Conservation (phyloP, 2,329 filamentous ascomycete species). For the Pseudovirgaria hyperparasitica region DNA sequence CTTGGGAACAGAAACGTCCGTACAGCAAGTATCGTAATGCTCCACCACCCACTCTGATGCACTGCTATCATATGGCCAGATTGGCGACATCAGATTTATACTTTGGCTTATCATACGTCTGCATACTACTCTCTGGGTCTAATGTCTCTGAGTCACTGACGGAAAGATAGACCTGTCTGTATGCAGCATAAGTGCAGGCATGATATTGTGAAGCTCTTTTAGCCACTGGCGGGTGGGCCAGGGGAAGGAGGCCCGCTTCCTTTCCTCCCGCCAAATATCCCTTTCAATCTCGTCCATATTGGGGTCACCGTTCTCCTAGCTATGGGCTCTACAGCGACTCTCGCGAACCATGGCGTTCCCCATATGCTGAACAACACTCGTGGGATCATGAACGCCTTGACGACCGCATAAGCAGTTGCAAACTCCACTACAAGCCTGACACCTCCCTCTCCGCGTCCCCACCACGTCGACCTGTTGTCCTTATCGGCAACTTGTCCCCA, state of each 20-base stretch:
- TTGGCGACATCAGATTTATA: too few species aligned
- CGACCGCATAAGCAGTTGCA: slow-evolving; percentile 81
- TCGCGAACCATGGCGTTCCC: slow-evolving; percentile 87
- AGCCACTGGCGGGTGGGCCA: background rate
- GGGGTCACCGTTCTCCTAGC: slow-evolving; percentile 21
- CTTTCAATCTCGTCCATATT: slow-evolving; percentile 18
- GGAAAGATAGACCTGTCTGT: too few species aligned
- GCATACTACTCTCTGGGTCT: too few species aligned
- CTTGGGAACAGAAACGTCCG: too few species aligned
- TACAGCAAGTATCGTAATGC: too few species aligned
- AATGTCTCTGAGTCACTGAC: too few species aligned
- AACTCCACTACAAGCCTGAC: slow-evolving; percentile 51
- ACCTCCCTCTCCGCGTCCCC: slow-evolving; percentile 29
- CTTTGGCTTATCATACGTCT: too few species aligned
- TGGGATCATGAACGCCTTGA: slow-evolving; percentile 69
- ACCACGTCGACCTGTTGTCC: slow-evolving; percentile 22
- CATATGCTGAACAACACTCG: slow-evolving; percentile 69
- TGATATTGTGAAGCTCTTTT: too few species aligned
- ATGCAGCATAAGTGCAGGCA: too few species aligned
- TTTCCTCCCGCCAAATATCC: slow-evolving; percentile 23
- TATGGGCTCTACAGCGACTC: slow-evolving; percentile 42
- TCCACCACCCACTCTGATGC: too few species aligned
- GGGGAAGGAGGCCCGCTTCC: slow-evolving; percentile 1
- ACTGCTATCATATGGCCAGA: too few species aligned
- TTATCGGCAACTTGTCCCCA: slow-evolving; percentile 5